phyloP scores from a whole-genome alignment of 2,329 filamentous ascomycete genomes.

The Coniochaeta sp. region DNA sequence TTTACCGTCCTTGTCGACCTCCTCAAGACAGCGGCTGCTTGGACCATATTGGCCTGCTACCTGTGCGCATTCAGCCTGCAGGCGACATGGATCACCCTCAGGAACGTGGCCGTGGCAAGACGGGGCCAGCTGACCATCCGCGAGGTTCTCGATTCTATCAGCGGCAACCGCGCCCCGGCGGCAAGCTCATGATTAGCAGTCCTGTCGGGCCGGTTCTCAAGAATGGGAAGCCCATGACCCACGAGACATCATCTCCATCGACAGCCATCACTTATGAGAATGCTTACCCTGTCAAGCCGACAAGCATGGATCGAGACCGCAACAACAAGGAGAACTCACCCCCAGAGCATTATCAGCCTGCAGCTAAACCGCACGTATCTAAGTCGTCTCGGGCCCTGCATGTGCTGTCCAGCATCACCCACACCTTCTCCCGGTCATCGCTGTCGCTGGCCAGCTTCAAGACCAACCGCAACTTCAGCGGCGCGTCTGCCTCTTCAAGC shows the following conservation, averaged over 20 bases:
- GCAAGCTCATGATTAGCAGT: neutral
- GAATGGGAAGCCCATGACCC: neutral
- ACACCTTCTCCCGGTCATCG: conserved; percentile 11
- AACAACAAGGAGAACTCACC: neutral
- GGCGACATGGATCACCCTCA: neutral
- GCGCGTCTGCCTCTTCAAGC: conserved; percentile 1
- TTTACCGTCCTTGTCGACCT: neutral
- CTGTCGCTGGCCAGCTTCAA: conserved; percentile 9
- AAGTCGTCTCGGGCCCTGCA: conserved; percentile 11
- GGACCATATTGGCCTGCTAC: neutral
- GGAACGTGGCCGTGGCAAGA: neutral
- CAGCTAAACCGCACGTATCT: neutral
- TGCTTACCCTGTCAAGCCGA: neutral
- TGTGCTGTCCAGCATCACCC: conserved; percentile 12
- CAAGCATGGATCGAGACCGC: neutral
- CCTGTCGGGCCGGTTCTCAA: neutral
- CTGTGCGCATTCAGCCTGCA: neutral
- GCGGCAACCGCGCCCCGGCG: neutral
- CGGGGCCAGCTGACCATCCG: neutral
- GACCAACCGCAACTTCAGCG: conserved; percentile 7
- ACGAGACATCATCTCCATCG: neutral
- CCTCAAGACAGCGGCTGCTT: neutral
- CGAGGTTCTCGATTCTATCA: neutral
- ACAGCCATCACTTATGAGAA: neutral
- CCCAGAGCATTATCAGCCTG: neutral